Evolutionary conservation across 345 rosid species (phyloP).

Genomic region (Bruguiera sexangula): DNA sequence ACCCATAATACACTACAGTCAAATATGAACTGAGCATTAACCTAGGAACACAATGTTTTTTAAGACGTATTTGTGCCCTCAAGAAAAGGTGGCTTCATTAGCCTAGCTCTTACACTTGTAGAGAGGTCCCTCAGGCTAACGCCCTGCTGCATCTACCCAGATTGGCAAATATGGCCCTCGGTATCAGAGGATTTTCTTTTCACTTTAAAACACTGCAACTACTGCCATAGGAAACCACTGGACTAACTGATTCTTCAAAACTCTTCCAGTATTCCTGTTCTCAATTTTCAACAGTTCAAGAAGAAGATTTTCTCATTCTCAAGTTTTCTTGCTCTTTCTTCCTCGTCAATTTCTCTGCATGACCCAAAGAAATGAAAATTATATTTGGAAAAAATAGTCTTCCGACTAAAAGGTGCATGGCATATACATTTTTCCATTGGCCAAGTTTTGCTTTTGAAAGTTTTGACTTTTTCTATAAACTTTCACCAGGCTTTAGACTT

Average conservation of each 20-base stretch:
- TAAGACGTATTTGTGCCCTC: background rate
- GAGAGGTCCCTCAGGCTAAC: background rate
- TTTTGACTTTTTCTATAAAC: background rate
- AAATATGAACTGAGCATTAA: background rate
- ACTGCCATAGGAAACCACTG: no score
- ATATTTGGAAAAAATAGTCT: background rate
- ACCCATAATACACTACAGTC: background rate
- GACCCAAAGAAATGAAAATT: background rate
- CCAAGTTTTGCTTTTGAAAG: background rate
- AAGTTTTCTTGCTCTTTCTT: background rate
- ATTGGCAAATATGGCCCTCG: background rate
- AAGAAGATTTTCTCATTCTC: background rate
- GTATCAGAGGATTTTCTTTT: background rate
- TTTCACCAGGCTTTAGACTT: constrained; percentile 39
- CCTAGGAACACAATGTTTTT: background rate
- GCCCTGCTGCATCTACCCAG: background rate
- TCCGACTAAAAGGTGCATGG: background rate
- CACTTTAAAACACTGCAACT: background rate
- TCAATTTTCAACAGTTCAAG: background rate
- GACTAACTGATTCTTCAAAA: background rate
- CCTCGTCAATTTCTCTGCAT: background rate
- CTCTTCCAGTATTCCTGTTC: background rate
- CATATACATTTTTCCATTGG: background rate
- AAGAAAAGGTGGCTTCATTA: background rate
- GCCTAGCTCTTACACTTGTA: background rate